Evolutionary conservation across 176 grass and related monocot genomes (phyloP).

Genomic region (Zea luxurians): DNA sequence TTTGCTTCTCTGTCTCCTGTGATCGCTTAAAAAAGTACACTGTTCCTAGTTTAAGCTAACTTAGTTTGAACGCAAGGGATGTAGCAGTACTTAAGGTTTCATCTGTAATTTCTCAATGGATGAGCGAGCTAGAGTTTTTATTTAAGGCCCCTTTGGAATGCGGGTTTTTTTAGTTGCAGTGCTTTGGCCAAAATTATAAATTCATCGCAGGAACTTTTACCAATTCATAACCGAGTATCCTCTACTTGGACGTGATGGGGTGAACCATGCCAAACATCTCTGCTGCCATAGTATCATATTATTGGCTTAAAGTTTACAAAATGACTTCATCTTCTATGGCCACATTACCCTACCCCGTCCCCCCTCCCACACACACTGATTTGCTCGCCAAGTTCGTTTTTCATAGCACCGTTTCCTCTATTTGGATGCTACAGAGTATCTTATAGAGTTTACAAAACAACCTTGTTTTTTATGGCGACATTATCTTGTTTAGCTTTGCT

Average conservation of each 20-base stretch:
- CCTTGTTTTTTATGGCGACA: background rate
- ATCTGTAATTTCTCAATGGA: background rate
- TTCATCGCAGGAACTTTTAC: background rate
- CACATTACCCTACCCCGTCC: background rate
- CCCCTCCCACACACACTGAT: background rate
- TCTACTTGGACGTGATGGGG: background rate
- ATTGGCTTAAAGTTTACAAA: background rate
- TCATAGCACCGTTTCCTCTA: background rate
- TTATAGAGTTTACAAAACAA: background rate
- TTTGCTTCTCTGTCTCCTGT: background rate
- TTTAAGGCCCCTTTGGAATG: background rate
- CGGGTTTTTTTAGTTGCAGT: constrained; percentile 7
- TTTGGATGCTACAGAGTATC: background rate
- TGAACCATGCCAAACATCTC: background rate
- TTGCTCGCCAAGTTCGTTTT: background rate
- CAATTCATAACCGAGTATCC: background rate
- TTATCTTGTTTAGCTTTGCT: background rate
- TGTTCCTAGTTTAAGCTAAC: background rate
- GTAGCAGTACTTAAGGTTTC: background rate
- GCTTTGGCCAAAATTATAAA: background rate
- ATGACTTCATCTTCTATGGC: background rate
- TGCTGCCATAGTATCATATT: background rate
- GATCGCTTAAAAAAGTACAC: background rate
- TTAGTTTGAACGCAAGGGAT: background rate
- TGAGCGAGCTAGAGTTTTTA: background rate